phyloP scores from a whole-genome alignment of 805 yeast genomes.

The Sugiyamaella qingdaonensis region DNA sequence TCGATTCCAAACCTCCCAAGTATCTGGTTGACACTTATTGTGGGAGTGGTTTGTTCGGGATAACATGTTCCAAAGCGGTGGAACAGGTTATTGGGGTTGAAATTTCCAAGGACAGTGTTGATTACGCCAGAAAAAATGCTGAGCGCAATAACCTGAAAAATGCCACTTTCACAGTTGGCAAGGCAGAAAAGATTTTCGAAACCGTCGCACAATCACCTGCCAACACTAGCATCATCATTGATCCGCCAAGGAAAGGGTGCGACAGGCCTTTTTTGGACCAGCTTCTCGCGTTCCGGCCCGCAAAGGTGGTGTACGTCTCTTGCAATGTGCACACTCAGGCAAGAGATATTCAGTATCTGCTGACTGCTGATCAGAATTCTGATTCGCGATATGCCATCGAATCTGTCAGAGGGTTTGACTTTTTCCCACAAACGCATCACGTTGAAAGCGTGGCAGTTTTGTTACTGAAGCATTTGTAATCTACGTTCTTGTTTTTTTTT shows the following conservation, averaged over 20 bases:
- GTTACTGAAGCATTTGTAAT: too few relatives aligned
- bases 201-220: slow-evolving; percentile 58
- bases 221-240: slow-evolving; percentile 84
- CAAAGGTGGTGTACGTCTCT: slow-evolving; percentile 86
- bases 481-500: too few relatives aligned
- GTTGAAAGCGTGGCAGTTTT: slow-evolving; percentile 85
- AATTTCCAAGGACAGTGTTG: slow-evolving; percentile 84
- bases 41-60: slow-evolving; percentile 91
- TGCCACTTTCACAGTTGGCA: slow-evolving; percentile 82
- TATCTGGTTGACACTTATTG: slow-evolving; percentile 92
- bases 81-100: slow-evolving; percentile 89
- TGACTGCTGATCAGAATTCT: slow-evolving; percentile 51
- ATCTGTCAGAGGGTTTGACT: slow-evolving; percentile 89
- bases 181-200: slow-evolving; percentile 85
- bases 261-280: slow-evolving; percentile 84
- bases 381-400: slow-evolving; percentile 59
- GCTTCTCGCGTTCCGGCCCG: slow-evolving; percentile 76
- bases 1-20: slow-evolving; percentile 44
- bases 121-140: slow-evolving; percentile 82
- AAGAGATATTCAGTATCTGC: slow-evolving; percentile 80
- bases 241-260: slow-evolving; percentile 97
- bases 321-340: slow-evolving; percentile 99
- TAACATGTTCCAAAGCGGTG: slow-evolving; percentile 79
- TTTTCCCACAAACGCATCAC: slow-evolving; percentile 93
- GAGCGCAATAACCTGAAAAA: slow-evolving; percentile 67